A percentile compares a stretch with the other conserved stretches of the same genome.
These are phyloP conservation scores for Aureobasidium sp. DNA, from an alignment of 2,329 filamentous ascomycete species.

Conservation along the genomic window DNA sequence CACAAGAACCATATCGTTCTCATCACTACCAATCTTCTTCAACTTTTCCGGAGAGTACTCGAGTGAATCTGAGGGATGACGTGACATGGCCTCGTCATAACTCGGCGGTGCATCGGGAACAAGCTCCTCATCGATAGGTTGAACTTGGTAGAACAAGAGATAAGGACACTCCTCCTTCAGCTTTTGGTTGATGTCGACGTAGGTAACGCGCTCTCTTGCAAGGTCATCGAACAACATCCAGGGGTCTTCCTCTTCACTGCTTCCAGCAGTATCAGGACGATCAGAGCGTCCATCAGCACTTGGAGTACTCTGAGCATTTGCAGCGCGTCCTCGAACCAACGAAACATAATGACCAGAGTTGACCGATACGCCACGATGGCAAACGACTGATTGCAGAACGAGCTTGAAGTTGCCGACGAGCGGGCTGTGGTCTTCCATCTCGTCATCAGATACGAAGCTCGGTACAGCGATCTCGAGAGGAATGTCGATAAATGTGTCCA, in stretches of 20 bases:
- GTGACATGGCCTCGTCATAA: slow-evolving; percentile 21
- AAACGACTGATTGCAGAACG: slow-evolving; percentile 82
- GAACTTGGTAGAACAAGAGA: slow-evolving; percentile 88
- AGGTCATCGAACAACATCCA: slow-evolving; percentile 95
- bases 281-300: slow-evolving; percentile 43
- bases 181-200: slow-evolving; percentile 69
- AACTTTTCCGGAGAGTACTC: slow-evolving; percentile 13
- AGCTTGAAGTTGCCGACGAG: slow-evolving; percentile 88
- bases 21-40: slow-evolving; percentile 7
- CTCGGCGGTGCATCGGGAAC: slow-evolving; percentile 19
- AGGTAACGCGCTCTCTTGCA: slow-evolving; percentile 58
- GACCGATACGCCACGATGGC: slow-evolving; percentile 77
- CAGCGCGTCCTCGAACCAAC: slow-evolving; percentile 63
- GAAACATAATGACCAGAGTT: slow-evolving; percentile 89
- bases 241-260: slow-evolving; percentile 58
- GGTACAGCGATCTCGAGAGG: slow-evolving; percentile 75
- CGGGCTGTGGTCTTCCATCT: slow-evolving; percentile 55
- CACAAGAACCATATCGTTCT: slow-evolving; percentile 14
- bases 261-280: slow-evolving; percentile 15
- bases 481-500: slow-evolving; percentile 83
- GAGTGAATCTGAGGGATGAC: slow-evolving; percentile 12
- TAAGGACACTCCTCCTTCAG: slow-evolving; percentile 87
- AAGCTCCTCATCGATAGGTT: slow-evolving; percentile 61
- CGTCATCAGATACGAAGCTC: slow-evolving; percentile 80
- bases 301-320: slow-evolving; percentile 15